Evolutionary conservation across 495 filamentous ascomycete genomes (phyloP).

Genomic region (Penicillium canescens): DNA sequence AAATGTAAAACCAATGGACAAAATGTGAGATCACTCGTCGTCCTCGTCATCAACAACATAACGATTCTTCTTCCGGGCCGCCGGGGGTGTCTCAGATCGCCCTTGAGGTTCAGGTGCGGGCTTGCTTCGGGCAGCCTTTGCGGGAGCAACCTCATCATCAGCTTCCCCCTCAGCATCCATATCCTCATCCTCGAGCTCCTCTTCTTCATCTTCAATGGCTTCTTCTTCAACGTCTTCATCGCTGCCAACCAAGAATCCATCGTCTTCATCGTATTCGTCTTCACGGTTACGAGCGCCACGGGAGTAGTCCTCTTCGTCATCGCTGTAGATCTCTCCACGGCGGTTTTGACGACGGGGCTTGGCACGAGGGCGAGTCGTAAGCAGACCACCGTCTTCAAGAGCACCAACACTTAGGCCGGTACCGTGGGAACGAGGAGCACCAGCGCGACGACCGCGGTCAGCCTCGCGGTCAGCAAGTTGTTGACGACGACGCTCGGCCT

Average conservation of each 20-base stretch:
- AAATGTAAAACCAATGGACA: constrained; percentile 9
- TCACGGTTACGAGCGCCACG: constrained; percentile 62
- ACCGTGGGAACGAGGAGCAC: constrained; percentile 43
- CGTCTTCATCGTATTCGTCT: constrained; percentile 83
- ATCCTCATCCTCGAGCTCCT: constrained; percentile 59
- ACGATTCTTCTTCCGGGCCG: constrained; percentile 46
- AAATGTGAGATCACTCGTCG: constrained; percentile 32
- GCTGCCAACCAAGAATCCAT: constrained; percentile 75
- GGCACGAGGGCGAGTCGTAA: constrained; percentile 42
- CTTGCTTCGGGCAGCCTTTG: constrained; percentile 23
- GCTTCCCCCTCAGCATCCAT: constrained; percentile 61
- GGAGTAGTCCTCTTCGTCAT: constrained; percentile 61
- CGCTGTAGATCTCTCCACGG: constrained; percentile 55
- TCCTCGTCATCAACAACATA: constrained; percentile 50
- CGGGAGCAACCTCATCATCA: constrained; percentile 32
- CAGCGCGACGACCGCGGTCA: constrained; percentile 54
- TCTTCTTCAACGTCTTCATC: constrained; percentile 67
- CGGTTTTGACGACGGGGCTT: constrained; percentile 46
- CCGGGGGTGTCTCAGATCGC: constrained; percentile 34
- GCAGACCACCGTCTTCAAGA: constrained; percentile 65
- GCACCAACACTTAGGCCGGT: constrained; percentile 71
- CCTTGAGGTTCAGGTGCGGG: constrained; percentile 24
- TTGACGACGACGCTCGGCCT: constrained; percentile 67
- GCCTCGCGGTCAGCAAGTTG: constrained; percentile 64
- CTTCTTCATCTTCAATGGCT: constrained; percentile 62